A percentile compares a stretch with the other conserved stretches of the same genome.
These are phyloP conservation scores for Psophocarpus tetragonolobus DNA, from an alignment of 306 rosid species.

Conservation along the genomic window DNA sequence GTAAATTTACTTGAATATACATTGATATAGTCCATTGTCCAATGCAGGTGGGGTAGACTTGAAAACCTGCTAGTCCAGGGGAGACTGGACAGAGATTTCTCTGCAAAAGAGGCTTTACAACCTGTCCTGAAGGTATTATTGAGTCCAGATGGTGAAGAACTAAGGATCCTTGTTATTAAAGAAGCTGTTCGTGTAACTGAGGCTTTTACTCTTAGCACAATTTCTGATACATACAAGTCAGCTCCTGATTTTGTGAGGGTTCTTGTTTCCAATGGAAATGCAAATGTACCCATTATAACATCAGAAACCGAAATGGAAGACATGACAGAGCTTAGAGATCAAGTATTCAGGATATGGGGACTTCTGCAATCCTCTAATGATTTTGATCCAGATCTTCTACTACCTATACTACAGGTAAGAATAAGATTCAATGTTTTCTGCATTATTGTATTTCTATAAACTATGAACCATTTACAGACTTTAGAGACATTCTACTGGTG, in stretches of 20 bases:
- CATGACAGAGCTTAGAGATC: conserved; percentile 72
- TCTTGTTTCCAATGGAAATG: conserved; percentile 58
- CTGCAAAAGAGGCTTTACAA: conserved; percentile 85
- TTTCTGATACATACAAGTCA: conserved; percentile 64
- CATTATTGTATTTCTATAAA: not conserved
- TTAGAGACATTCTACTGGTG: not conserved
- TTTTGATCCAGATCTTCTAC: conserved; percentile 75
- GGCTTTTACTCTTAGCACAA: conserved; percentile 66
- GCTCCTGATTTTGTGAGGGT: conserved; percentile 65
- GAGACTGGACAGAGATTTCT: conserved; percentile 79
- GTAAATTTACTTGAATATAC: conserved; percentile 33
- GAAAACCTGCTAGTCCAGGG: conserved; percentile 84
- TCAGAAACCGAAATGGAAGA: conserved; percentile 57
- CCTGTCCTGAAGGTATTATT: conserved; percentile 83
- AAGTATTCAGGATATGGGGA: conserved; percentile 73
- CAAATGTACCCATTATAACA: conserved; percentile 63
- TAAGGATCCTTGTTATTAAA: conserved; percentile 66
- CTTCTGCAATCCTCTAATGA: conserved; percentile 69
- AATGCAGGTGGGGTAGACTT: conserved; percentile 85
- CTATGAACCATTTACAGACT: not conserved
- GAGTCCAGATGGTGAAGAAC: conserved; percentile 81
- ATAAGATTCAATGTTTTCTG: conserved; percentile 41
- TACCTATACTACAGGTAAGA: conserved; percentile 78
- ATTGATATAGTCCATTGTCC: conserved; percentile 30
- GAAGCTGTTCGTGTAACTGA: conserved; percentile 85